These are phyloP conservation scores for Yamadazyma diospyri DNA, from an alignment of 1,139 yeast genomes.

Conservation along the genomic window DNA sequence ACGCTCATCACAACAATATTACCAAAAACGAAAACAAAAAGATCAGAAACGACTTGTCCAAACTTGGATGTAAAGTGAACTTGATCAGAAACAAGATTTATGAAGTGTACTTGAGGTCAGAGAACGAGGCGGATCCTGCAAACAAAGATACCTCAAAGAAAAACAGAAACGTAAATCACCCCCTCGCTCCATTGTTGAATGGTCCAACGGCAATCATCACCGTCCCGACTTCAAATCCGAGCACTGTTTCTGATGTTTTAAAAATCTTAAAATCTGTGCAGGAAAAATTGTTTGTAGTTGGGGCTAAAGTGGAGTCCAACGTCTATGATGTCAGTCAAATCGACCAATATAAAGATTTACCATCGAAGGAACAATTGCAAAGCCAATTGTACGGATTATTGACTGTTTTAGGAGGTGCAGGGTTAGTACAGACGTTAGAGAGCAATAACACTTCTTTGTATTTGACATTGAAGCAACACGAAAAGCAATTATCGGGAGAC, in stretches of 20 bases:
- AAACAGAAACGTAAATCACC: constrained; percentile 51
- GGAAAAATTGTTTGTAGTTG: constrained; percentile 76
- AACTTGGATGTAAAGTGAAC: constrained; percentile 63
- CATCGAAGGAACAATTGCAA: constrained; percentile 67
- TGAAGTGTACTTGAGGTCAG: constrained; percentile 71
- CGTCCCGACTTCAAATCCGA: constrained; percentile 69
- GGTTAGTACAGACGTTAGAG: constrained; percentile 78
- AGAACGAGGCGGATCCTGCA: constrained; percentile 73
- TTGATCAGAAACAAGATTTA: constrained; percentile 68
- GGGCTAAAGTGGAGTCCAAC: constrained; percentile 73
- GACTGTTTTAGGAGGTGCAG: constrained; percentile 83
- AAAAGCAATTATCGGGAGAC: constrained; percentile 3
- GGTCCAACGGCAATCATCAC: constrained; percentile 89
- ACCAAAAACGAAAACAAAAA: constrained; percentile 62
- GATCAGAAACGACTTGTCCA: constrained; percentile 58
- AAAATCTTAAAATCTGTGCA: constrained; percentile 59
- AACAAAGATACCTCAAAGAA: constrained; percentile 48
- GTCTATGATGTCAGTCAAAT: constrained; percentile 54
- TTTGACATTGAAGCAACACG: constrained; percentile 65
- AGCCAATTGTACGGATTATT: constrained; percentile 84
- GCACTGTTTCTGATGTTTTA: constrained; percentile 56
- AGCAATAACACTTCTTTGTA: constrained; percentile 63
- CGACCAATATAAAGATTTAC: constrained; percentile 66
- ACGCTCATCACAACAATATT: constrained; percentile 82
- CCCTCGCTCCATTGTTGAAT: constrained; percentile 61